Evolutionary conservation across 148 eudicot species (phyloP), one percentile per base, ranked within the genome.

Genomic region (Arbutus unedo): DNA sequence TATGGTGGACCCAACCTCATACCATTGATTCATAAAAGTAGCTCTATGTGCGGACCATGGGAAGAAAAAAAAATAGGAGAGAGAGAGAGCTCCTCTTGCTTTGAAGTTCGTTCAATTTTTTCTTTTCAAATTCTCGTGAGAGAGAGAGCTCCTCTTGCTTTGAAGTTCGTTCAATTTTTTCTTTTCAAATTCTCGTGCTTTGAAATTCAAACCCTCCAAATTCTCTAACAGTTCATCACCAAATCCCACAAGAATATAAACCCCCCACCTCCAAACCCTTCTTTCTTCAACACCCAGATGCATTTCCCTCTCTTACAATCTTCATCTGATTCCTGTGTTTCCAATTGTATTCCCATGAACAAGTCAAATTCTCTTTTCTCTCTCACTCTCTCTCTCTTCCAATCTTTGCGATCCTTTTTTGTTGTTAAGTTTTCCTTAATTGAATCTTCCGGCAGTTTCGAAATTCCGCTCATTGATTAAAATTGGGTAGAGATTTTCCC

Each of bases 201-300:
- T 84, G 78, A 76, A 84, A 59, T 60, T 31, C 85, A 86, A 86
- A 77, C 76, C 53, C 88, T 83, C 85, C 71, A 83, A 74, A 74
- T 79, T 66, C 81, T 77, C 57, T 82, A 48, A 82, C 16, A 77
- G 62, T 64, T 50, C 76, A 47, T 14, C n/a, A 62, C 82, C 82
- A 72, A n/a, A 79, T 66, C 72, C 54, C 50, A 80, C 67, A 25
- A 44, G 16, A 54, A 66, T 59, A 54, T 45, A 68, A 86, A 60
- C 83, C 88, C 38, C 38, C 38, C 88, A 79, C 81, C 51, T 64
- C 81, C 47, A 62, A 66, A 78, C 53, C 79, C 51, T 75, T 45
- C 73, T 19, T 14, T 68, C 77, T 45, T 76, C 88, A 75, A 67
- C 60, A 83, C 85, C 85, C 85, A 79, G 74, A 83, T 80, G 4